These are phyloP conservation scores for Bjerkandera adusta DNA, from an alignment of 1,284 basidiomycete genomes.

Conservation along the genomic window DNA sequence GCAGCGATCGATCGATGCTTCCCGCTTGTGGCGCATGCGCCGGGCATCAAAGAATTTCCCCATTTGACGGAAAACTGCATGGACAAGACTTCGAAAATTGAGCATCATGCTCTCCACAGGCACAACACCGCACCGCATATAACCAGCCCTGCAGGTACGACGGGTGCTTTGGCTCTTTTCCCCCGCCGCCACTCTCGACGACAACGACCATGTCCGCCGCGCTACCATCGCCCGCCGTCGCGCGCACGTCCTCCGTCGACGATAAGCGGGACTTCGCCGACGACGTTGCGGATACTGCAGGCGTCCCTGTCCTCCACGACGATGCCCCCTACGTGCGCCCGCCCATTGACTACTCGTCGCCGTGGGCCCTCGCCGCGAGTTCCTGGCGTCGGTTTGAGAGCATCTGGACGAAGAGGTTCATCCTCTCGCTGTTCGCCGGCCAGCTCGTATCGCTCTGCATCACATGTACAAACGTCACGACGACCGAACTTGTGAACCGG, in stretches of 20 bases:
- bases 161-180: too few relatives aligned
- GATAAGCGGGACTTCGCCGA: slow-evolving; percentile 18
- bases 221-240: neutral
- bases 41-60: too few relatives aligned
- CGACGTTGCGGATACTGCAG: slow-evolving; percentile 13
- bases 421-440: slow-evolving; percentile 68
- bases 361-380: slow-evolving; percentile 47
- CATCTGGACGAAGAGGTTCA: slow-evolving; percentile 72
- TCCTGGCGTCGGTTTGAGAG: slow-evolving; percentile 60
- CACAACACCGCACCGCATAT: too few relatives aligned
- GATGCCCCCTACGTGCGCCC: slow-evolving; percentile 32
- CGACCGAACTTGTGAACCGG: slow-evolving; percentile 67
- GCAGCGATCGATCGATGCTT: too few relatives aligned
- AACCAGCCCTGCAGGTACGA: too few relatives aligned
- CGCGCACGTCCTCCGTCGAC: slow-evolving; percentile 1
- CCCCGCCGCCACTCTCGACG: neutral
- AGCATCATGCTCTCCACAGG: too few relatives aligned
- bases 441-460: slow-evolving; percentile 83
- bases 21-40: too few relatives aligned
- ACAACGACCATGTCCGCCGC: neutral
- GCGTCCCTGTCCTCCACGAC: neutral
- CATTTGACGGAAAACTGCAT: too few relatives aligned
- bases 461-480: slow-evolving; percentile 82
- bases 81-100: too few relatives aligned
- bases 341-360: slow-evolving; percentile 63